Base-by-base conservation (phyloP, 305 asterid genomes). In the Fraxinus xanthoxyloides region DNA sequence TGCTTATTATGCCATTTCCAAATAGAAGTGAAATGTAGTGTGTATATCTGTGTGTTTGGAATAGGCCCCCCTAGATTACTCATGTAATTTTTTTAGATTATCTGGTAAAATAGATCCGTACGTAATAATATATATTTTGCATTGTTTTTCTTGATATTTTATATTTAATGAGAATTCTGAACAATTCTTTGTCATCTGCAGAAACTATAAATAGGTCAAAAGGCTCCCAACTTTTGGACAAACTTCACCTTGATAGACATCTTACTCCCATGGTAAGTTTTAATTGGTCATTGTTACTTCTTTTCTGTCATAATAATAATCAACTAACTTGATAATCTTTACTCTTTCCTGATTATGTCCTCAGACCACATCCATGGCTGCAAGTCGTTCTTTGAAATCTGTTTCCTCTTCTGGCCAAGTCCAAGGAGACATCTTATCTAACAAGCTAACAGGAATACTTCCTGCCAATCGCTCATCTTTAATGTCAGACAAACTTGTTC, bases 381-480 rank as follows among this genome's bases (percentile, higher is more conserved):
- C 81, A 51, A 36, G 87, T 76, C 76, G 84, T 88, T 86, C 90
- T 67, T 67, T 40, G 84, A 88, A 76, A 75, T 80, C 85, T n/a
- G 72, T 76, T 77, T 86, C 92, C 77, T 80, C 90, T 78, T 84
- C 80, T 56, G 73, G 81, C 85, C 88, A 69, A 85, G 88, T 81
- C 72, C 91, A 91, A 81, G 89, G 67, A 81, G 76, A 79, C 67
- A 78, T 78, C 67, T 74, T 81, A 80, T 87, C 81, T 80, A 83
- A 76, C 85, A 67, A 65, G 67, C 82, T 86, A 84, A 80, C 82
- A 34, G 95, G 90, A 76, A 84, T 93, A 79, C 89, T 91, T 90
- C 98, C 99, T 82, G 99, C 99, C 77, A 96, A 96, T 84, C 92
- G 95, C 78, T 92, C 97, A 69, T 86, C 89, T 84, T 85, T 92